Conservation (phyloP, 2,329 filamentous ascomycete species). For the Iodosphaeria phyllophila region DNA sequence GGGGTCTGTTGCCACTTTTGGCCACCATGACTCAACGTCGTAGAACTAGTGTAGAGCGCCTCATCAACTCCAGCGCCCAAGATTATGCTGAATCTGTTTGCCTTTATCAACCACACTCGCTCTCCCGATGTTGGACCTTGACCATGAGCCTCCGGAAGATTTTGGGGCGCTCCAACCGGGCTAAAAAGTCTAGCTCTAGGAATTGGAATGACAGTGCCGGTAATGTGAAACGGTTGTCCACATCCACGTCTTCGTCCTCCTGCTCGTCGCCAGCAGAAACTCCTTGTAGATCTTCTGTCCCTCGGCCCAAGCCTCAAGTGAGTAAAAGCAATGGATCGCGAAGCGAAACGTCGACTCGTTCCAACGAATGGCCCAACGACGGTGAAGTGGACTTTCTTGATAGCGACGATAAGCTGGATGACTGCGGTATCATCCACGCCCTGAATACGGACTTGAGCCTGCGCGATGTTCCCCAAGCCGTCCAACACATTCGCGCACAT, state of each 20-base stretch:
- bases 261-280: slow-evolving; percentile 10
- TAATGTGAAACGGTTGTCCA: slow-evolving; percentile 3
- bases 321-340: slow-evolving; percentile 4
- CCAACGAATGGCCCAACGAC: no score
- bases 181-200: slow-evolving; percentile 12
- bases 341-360: no score
- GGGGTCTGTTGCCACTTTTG: no score
- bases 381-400: slow-evolving; percentile 18
- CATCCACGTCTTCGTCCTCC: slow-evolving; percentile 6
- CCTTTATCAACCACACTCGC: no score
- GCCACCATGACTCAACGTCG: no score
- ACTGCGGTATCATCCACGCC: slow-evolving; percentile 35
- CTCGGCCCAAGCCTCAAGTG: slow-evolving; percentile 9
- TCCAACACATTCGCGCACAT: slow-evolving; percentile 36
- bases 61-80: slow-evolving; percentile 8
- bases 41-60: no score
- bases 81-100: no score
- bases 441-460: slow-evolving; percentile 36
- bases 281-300: no score
- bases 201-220: no score
- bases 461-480: slow-evolving; percentile 43
- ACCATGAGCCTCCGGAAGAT: slow-evolving; percentile 14
- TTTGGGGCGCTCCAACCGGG: slow-evolving; percentile 13
- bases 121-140: no score
- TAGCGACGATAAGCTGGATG: slow-evolving; percentile 38